Conservation (phyloP, 805 yeast species). For the Teunomyces panamensis region DNA sequence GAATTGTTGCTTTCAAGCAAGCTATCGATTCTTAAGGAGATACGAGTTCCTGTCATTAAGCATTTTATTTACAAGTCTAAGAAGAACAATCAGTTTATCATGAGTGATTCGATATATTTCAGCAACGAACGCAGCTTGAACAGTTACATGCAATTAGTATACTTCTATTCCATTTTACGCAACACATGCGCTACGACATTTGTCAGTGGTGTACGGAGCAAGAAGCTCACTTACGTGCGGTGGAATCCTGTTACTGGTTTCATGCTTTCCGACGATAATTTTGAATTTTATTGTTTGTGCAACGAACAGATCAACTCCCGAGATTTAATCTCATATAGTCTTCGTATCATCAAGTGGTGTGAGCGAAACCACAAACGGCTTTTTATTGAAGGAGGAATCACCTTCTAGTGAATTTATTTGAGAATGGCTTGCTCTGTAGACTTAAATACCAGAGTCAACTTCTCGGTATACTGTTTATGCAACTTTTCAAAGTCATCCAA, state of each 20-base stretch:
- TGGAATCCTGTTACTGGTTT: constrained; percentile 30
- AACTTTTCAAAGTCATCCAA: constrained; percentile 62
- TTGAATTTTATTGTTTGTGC: constrained; percentile 38
- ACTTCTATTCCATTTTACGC: constrained; percentile 29
- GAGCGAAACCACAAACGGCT: constrained; percentile 64
- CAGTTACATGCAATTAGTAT: constrained; percentile 36
- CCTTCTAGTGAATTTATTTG: constrained; percentile 35
- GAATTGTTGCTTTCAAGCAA: constrained; percentile 20
- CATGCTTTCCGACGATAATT: constrained; percentile 31
- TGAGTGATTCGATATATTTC: constrained; percentile 31
- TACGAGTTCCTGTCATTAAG: constrained; percentile 44
- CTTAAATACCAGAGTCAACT: constrained; percentile 43
- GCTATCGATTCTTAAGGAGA: constrained; percentile 20
- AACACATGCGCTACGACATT: constrained; percentile 22
- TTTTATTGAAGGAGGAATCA: constrained; percentile 73
- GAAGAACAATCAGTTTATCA: constrained; percentile 61
- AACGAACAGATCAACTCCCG: constrained; percentile 52
- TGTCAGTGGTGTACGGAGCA: constrained; percentile 14
- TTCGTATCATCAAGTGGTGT: constrained; percentile 73
- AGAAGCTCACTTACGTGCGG: constrained; percentile 42
- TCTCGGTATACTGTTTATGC: constrained; percentile 62
- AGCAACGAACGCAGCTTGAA: constrained; percentile 18
- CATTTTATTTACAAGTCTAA: constrained; percentile 83
- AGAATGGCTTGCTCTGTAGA: constrained; percentile 27
- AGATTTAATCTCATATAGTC: constrained; percentile 58